Evolutionary conservation across 805 yeast genomes (phyloP).

Genomic region (Lachancea waltii): DNA sequence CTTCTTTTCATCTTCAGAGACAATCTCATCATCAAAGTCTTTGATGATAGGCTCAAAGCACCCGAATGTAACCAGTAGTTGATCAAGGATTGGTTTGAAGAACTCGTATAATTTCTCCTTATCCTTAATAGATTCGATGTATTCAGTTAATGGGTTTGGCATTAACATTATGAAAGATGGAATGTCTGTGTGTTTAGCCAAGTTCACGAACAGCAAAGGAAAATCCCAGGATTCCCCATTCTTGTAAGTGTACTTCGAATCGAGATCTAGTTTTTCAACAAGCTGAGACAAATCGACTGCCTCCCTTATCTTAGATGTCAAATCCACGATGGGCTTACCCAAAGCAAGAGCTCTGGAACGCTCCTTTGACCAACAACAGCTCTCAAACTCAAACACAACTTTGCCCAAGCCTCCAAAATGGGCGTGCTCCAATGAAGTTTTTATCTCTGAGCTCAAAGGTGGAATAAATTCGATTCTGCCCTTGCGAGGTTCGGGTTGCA

Average conservation of each 20-base stretch:
- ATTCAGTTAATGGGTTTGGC: slow-evolving; percentile 68
- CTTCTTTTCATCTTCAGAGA: slow-evolving; percentile 2
- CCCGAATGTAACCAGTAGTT: slow-evolving; percentile 16
- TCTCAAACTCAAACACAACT: slow-evolving; percentile 59
- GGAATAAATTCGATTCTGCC: slow-evolving; percentile 55
- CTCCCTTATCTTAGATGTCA: slow-evolving; percentile 17
- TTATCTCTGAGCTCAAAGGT: slow-evolving; percentile 41
- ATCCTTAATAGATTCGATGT: slow-evolving; percentile 40
- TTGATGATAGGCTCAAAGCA: slow-evolving; percentile 11
- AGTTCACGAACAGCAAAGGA: slow-evolving; percentile 59
- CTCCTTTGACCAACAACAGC: slow-evolving; percentile 52
- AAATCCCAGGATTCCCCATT: slow-evolving; percentile 41
- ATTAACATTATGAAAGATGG: slow-evolving; percentile 61
- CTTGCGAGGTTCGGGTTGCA: slow-evolving; percentile 8
- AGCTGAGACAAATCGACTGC: slow-evolving; percentile 17
- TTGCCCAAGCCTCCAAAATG: slow-evolving; percentile 69
- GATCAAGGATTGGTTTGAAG: slow-evolving; percentile 43
- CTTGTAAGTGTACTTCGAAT: slow-evolving; percentile 2
- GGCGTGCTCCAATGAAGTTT: slow-evolving; percentile 40
- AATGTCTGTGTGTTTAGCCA: slow-evolving; percentile 40
- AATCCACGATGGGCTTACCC: slow-evolving; percentile 26
- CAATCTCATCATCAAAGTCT: slow-evolving; percentile 8
- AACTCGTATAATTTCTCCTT: slow-evolving; percentile 51
- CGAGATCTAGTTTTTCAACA: slow-evolving; percentile 9
- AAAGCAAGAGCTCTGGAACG: slow-evolving; percentile 45